Base-by-base conservation (phyloP, 257 asterid species). In the Lithospermum erythrorhizon region DNA sequence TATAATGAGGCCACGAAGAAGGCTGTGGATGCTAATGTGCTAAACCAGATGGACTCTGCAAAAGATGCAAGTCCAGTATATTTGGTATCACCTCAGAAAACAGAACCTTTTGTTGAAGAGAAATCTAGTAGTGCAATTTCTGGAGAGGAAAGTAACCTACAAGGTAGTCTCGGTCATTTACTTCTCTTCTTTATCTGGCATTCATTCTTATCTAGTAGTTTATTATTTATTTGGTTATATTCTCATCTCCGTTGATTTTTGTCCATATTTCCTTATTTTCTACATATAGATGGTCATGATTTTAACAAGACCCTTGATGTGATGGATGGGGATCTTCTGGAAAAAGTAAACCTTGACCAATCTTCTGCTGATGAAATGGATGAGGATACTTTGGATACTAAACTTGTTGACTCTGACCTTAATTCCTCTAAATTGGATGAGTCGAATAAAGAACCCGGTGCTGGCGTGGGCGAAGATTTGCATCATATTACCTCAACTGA, bases 291-390 rank as follows among this genome's bases (percentile, higher is more conserved):
- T 49, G 30, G 55, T 55, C 10, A 47, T 41, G 71, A 61, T 48
- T 62, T 59, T 53, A 52, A 29, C 53, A 72, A 66, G 69, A 55
- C 60, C 52, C 22, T 56, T 11, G 70, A 64, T 54, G 25, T 70
- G 62, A 53, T 32, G 58, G 71, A 66, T 66, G 73, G 70, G 48
- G 75, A 61, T 48, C 70, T 67, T 27, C 70, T 68, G 57, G 81
- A 72, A 68, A 76, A 68, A 67, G 70, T 72, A 55, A 72, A 76
- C 53, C 58, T 71, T 24, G 75, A 71, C 53, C 81, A 72, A 51
- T 68, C 75, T 56, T 68, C 75, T n/a, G 75, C 72, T 64, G 81
- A 65, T 72, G 81, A 72, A 49, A 72, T 68, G 70, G 77, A 76
- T 52, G 81, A 75, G 66, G 81, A 76, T 61, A 54, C 62, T 13